Percentiles rank a stretch among this genome's conserved stretches.
Conservation (phyloP, 352 stramenopile species). For the Thraustochytrium sp. region DNA sequence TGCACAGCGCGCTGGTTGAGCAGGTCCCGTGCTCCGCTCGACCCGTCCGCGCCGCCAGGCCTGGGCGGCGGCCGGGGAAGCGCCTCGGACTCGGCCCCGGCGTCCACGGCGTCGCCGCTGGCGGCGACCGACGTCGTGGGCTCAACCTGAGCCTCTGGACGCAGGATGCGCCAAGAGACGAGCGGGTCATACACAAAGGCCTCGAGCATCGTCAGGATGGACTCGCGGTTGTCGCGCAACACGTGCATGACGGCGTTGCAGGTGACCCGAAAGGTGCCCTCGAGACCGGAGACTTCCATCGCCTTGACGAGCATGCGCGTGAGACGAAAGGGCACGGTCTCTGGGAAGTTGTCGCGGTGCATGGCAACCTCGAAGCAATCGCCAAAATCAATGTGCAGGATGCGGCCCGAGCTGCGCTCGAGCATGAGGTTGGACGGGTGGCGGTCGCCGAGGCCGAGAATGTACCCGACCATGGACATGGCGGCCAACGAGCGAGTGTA, state of each 20-base stretch:
- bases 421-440: constrained; percentile 99
- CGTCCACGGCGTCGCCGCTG: no score
- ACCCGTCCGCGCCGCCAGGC: no score
- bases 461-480: constrained; percentile 99
- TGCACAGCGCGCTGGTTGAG: constrained; percentile 55
- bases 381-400: constrained; percentile 93
- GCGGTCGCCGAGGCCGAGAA: constrained; percentile 95
- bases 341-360: constrained; percentile 96
- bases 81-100: no score
- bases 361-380: constrained; percentile 98
- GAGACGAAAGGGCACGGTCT: constrained; percentile 97
- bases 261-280: constrained; percentile 95
- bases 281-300: constrained; percentile 98
- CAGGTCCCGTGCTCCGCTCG: no score
- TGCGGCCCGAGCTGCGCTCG: constrained; percentile 89
- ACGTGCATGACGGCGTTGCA: constrained; percentile 96
- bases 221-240: constrained; percentile 92
- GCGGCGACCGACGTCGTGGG: no score
- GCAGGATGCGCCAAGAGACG: constrained; percentile 54
- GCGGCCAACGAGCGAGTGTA: constrained; percentile 94
- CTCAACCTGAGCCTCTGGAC: background rate
- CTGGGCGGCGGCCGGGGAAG: no score
- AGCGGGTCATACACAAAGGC: constrained; percentile 99
- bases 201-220: constrained; percentile 97
- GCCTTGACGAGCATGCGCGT: constrained; percentile 98